Percentiles rank a stretch among this genome's conserved stretches.
phyloP scores from a whole-genome alignment of 805 yeast genomes.

The Zygosaccharomyces siamensis region DNA sequence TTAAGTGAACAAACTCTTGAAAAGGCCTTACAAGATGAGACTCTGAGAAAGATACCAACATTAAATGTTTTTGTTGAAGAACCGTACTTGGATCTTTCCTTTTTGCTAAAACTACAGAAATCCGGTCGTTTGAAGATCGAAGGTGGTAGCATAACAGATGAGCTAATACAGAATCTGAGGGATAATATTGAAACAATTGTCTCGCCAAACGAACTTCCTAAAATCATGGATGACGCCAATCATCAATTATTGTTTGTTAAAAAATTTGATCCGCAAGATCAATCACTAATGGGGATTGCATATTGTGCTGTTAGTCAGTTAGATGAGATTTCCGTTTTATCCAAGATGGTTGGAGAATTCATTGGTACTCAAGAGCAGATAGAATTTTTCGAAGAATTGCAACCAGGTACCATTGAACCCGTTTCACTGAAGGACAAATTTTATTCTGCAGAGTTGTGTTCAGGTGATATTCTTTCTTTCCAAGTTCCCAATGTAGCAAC shows the following conservation, averaged over 20 bases:
- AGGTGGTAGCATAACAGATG: conserved; percentile 16
- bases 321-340: conserved; percentile 40
- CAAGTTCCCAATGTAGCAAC: conserved; percentile 16
- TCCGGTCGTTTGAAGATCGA: conserved; percentile 9
- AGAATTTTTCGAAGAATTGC: conserved; percentile 56
- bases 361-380: conserved; percentile 39
- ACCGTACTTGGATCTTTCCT: conserved; percentile 31
- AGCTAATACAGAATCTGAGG: conserved; percentile 23
- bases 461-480: conserved; percentile 60
- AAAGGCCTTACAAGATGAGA: conserved; percentile 45
- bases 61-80: conserved; percentile 68
- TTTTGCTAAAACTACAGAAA: conserved; percentile 17
- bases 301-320: conserved; percentile 51
- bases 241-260: conserved; percentile 48
- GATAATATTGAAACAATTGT: conserved; percentile 13
- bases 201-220: conserved; percentile 11
- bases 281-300: conserved; percentile 59
- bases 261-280: conserved; percentile 54
- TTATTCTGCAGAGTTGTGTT: conserved; percentile 53
- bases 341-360: conserved; percentile 39
- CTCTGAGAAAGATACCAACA: conserved; percentile 40
- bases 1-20: conserved; percentile 42
- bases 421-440: conserved; percentile 39
- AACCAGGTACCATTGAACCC: conserved; percentile 46
- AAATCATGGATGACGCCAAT: conserved; percentile 11